Percentiles rank a stretch among this genome's conserved stretches.
phyloP scores from a whole-genome alignment of 192 early-diverging fungal species.

The Umbelopsis ramanniana region DNA sequence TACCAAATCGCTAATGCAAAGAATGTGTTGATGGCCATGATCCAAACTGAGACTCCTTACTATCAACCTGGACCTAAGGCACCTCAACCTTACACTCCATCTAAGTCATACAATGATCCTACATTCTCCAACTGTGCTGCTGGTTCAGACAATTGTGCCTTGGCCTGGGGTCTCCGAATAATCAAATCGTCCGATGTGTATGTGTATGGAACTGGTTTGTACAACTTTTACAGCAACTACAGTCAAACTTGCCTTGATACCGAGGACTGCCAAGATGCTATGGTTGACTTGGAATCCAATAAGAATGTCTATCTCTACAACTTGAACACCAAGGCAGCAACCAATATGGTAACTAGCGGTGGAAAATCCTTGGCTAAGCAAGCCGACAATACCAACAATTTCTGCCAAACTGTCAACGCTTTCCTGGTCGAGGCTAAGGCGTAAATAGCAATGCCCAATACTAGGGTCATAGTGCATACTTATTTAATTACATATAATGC shows the following conservation, averaged over 20 bases:
- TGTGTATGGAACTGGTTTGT: constrained; percentile 47
- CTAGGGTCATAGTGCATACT: too few species aligned
- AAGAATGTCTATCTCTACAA: constrained; percentile 22
- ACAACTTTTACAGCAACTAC: constrained; percentile 47
- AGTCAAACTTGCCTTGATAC: constrained; percentile 37
- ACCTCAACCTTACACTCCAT: constrained; percentile 28
- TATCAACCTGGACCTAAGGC: constrained; percentile 38
- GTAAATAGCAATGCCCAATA: neutral
- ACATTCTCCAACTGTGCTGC: constrained; percentile 31
- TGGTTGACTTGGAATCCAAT: constrained; percentile 16
- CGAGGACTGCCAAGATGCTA: constrained; percentile 31
- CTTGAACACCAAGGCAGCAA: constrained; percentile 23
- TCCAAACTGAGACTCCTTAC: constrained; percentile 51
- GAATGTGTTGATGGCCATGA: constrained; percentile 43
- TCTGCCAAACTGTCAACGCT: constrained; percentile 29
- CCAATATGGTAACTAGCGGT: constrained; percentile 2
- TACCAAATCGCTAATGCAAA: constrained; percentile 40
- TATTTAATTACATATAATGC: too few species aligned
- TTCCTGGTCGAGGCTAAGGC: constrained; percentile 8
- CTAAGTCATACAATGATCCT: constrained; percentile 29
- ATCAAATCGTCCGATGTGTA: constrained; percentile 36
- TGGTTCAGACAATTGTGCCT: constrained; percentile 20
- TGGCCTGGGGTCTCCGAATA: constrained; percentile 43
- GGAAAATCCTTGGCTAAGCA: constrained; percentile 5
- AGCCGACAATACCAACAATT: constrained; percentile 24